Percentiles rank a stretch among this genome's conserved stretches.
These are phyloP conservation scores for Paradendryphiella salina DNA, from an alignment of 2,329 filamentous ascomycete species.

Conservation along the genomic window DNA sequence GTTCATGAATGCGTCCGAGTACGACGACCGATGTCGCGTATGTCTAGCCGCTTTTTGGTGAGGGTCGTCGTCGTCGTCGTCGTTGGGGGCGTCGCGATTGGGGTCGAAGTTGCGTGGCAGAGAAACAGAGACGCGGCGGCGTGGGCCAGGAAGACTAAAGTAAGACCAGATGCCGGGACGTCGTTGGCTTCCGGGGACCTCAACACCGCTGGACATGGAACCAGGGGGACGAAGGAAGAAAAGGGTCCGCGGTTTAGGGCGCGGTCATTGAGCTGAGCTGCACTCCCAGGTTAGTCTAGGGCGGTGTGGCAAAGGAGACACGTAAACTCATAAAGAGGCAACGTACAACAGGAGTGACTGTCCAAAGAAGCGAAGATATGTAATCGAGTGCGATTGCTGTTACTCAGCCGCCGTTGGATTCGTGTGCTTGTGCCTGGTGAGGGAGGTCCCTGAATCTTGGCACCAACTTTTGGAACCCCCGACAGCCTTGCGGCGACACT, in stretches of 20 bases:
- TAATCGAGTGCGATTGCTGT: slow-evolving; percentile 17
- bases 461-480: slow-evolving; percentile 13
- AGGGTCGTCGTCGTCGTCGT: slow-evolving; percentile 45
- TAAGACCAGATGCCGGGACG: slow-evolving; percentile 59
- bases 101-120: slow-evolving; percentile 49
- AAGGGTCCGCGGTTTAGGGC: slow-evolving; percentile 28
- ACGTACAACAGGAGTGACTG: slow-evolving; percentile 18
- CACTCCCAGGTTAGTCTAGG: slow-evolving; percentile 17
- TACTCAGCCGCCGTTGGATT: slow-evolving; percentile 18
- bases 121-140: slow-evolving; percentile 57
- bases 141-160: slow-evolving; percentile 55
- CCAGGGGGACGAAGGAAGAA: slow-evolving; percentile 27
- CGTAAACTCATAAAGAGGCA: background rate
- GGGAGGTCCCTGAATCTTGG: slow-evolving; percentile 29
- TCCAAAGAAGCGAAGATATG: slow-evolving; percentile 2
- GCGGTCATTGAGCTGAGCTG: slow-evolving; percentile 27
- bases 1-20: slow-evolving; percentile 48
- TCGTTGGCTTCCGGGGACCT: slow-evolving; percentile 49
- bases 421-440: slow-evolving; percentile 25
- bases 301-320: slow-evolving; percentile 9
- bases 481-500: slow-evolving; percentile 1
- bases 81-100: slow-evolving; percentile 34
- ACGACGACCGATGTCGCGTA: slow-evolving; percentile 41
- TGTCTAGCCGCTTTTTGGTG: slow-evolving; percentile 55
- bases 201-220: slow-evolving; percentile 60